These are phyloP conservation scores for Lachnellula arida DNA, from an alignment of 2,329 filamentous ascomycete genomes.

Conservation along the genomic window DNA sequence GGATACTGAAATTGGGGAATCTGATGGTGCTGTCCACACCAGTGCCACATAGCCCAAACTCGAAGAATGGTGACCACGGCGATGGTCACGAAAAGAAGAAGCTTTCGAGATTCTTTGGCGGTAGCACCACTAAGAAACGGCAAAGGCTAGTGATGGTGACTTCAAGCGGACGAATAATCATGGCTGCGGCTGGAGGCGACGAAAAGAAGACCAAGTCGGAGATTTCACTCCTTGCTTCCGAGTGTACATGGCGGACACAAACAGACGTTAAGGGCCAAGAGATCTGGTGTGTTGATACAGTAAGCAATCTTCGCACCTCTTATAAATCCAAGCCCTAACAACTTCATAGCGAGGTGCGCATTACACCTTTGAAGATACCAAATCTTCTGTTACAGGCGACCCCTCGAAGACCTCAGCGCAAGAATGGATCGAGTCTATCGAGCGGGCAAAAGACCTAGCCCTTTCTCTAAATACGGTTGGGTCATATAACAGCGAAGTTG, in stretches of 20 bases:
- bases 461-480: slow-evolving; percentile 64
- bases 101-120: slow-evolving; percentile 88
- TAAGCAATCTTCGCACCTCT: slow-evolving; percentile 47
- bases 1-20: slow-evolving; percentile 91
- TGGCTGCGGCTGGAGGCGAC: slow-evolving; percentile 87
- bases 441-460: slow-evolving; percentile 81
- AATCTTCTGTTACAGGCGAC: slow-evolving; percentile 58
- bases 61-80: slow-evolving; percentile 59
- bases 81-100: slow-evolving; percentile 88
- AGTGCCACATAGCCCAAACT: slow-evolving; percentile 67
- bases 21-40: slow-evolving; percentile 78
- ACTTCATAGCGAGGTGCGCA: slow-evolving; percentile 67
- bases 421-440: slow-evolving; percentile 89
- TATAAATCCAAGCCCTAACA: slow-evolving; percentile 6
- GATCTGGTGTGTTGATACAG: slow-evolving; percentile 88
- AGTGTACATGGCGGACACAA: slow-evolving; percentile 73
- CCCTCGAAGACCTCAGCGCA: slow-evolving; percentile 66
- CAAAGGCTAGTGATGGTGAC: slow-evolving; percentile 94
- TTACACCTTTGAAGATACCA: slow-evolving; percentile 91
- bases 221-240: slow-evolving; percentile 72
- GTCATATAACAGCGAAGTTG: slow-evolving; percentile 62
- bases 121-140: slow-evolving; percentile 85
- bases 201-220: slow-evolving; percentile 95
- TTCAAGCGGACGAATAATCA: slow-evolving; percentile 80
- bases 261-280: slow-evolving; percentile 83